Evolutionary conservation across 1,139 yeast species (phyloP).

Genomic region (Zhuliangozyma blackwelliae): DNA sequence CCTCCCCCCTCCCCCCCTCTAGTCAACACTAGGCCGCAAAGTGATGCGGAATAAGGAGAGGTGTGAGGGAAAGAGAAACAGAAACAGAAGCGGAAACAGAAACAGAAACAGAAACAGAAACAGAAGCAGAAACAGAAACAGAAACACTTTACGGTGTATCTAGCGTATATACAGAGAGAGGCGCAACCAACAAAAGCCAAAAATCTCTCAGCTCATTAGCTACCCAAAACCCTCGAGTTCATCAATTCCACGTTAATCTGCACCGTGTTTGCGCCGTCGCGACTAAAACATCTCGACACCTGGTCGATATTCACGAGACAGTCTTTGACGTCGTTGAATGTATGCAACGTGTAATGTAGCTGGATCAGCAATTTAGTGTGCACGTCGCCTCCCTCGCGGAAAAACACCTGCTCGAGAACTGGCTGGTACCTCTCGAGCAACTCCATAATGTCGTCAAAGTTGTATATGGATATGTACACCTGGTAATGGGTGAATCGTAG

Average conservation of each 20-base stretch:
- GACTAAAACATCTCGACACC: conserved; percentile 7
- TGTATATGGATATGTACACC: conserved; percentile 5
- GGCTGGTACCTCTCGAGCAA: conserved; percentile 18
- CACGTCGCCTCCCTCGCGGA: conserved; percentile 9
- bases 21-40: too few species aligned
- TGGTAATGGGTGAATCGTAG: conserved; percentile 7
- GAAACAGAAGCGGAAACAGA: too few species aligned
- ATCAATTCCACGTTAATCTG: conserved; percentile 10
- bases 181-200: too few species aligned
- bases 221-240: too few species aligned
- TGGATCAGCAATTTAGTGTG: conserved; percentile 16
- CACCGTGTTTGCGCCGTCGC: conserved; percentile 7
- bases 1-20: too few species aligned
- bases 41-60: too few species aligned
- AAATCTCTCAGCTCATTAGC: too few species aligned
- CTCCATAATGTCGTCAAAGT: conserved; percentile 10
- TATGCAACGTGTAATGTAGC: conserved; percentile 10
- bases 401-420: conserved; percentile 24
- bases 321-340: conserved; percentile 12
- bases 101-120: too few species aligned
- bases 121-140: too few species aligned
- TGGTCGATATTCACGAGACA: conserved; percentile 11
- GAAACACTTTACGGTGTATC: too few species aligned
- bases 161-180: too few species aligned
- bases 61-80: too few species aligned